Base-by-base conservation (phyloP, 768 basidiomycete genomes). In the Russula sp. region DNA sequence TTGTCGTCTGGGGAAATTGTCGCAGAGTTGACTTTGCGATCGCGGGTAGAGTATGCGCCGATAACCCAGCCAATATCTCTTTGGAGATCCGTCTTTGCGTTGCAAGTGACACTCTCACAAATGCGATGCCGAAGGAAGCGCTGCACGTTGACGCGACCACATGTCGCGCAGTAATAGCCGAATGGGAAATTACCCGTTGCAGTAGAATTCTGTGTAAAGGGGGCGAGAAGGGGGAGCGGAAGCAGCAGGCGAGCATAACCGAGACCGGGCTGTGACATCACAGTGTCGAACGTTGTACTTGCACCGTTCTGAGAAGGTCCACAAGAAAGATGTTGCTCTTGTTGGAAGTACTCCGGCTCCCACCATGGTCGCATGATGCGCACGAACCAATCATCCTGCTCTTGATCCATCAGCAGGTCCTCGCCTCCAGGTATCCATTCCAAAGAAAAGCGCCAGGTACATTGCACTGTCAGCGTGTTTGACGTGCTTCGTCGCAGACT, bases 371-470 rank as follows among this genome's bases (percentile, higher is more conserved):
- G 49, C 57, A 31, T 45, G 16, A 55, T 32, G 34, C 44, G 37
- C 18, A 6, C 16, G 4, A 14, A 47, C 67, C 67, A 68, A n/a
- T 42, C 59, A n/a, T 53, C 35, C 11, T 47, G 51, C 27, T 37
- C 57, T 7, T 66, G 65, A 18, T 62, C 57, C 20, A 39, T 40
- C 11, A 68, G 65, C 34, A 59, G 11, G 7, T 62, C 64, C 27
- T 68, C 67, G 16, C 67, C 67, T 7, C 67, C 67, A 13, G 65
- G 39, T 9, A 63, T 57, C 67, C 67, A 68, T 44, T 63, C 53
- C 18, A 66, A 37, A 34, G 20, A 42, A 50, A 68, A 55, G 10
- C 65, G 56, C 67, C 67, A 68, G 9, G 49, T 6, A 40, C 48
- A 16, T 18, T 35, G 56, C 11, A 56, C 55, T 13, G 52, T 47